These are phyloP conservation scores for Umbilicaria muhlenbergii DNA, from an alignment of 495 filamentous ascomycete genomes.

Conservation along the genomic window DNA sequence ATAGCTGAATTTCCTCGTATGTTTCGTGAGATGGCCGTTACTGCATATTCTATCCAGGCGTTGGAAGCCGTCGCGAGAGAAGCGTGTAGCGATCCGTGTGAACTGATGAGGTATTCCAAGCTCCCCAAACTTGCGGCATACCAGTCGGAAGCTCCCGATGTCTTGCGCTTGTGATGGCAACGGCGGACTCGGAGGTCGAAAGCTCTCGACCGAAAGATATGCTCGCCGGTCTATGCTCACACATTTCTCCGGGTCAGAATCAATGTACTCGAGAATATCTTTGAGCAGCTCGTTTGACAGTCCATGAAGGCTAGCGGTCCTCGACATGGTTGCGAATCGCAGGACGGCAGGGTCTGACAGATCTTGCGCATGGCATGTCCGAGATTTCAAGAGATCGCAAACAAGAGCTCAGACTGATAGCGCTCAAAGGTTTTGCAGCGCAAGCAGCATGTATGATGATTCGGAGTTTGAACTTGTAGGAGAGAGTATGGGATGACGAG, in stretches of 20 bases:
- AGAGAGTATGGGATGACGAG: too few species aligned
- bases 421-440: too few species aligned
- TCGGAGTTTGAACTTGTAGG: too few species aligned
- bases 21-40: conserved; percentile 34
- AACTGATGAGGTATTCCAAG: conserved; percentile 46
- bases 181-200: conserved; percentile 27
- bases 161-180: conserved; percentile 24
- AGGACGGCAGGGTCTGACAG: too few species aligned
- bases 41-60: conserved; percentile 34
- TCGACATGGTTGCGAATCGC: conserved; percentile 5
- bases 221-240: conserved; percentile 31
- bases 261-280: conserved; percentile 38
- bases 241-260: conserved; percentile 29
- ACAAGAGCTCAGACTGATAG: too few species aligned
- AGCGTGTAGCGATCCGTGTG: conserved; percentile 41
- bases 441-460: too few species aligned
- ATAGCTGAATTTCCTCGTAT: conserved; percentile 56
- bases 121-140: conserved; percentile 45
- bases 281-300: conserved; percentile 47
- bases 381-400: too few species aligned
- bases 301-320: conserved; percentile 24
- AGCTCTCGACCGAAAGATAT: conserved; percentile 40
- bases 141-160: conserved; percentile 36
- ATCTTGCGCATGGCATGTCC: too few species aligned
- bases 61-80: conserved; percentile 40